Evolutionary conservation across 768 basidiomycete species (phyloP), one percentile per base, ranked within the genome.

Genomic region (Lactarius trivialis): DNA sequence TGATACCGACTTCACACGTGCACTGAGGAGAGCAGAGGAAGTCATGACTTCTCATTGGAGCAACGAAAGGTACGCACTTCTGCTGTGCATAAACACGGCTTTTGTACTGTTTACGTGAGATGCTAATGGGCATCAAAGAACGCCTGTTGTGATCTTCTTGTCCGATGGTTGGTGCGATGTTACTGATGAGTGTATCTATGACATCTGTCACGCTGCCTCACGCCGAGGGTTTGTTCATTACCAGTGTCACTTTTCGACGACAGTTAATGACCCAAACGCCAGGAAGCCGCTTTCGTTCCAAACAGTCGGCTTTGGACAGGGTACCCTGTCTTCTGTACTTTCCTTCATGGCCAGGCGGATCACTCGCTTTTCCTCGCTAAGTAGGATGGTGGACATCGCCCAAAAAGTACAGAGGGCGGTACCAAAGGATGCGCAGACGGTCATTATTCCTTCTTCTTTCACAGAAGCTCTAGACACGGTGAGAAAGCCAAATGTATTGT

Each of bases 261-360:
- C 14, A 5, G 45, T 17, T 57, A 37, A 39, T 24, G 2, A 17
- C 14, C 3, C 4, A 12, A n/a, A 30, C 15, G 17, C 5, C 45
- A 85, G 84, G 12, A 80, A 81, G 73, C 71, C 82, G 0, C 71
- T 83, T 1, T 82, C 82, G 0, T 80, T 85, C 67, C 84, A 85
- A 50, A 69, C 83, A 0, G 79, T 85, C 17, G 76, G 81, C 0
- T 85, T 84, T 41, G 83, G 83, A 5, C 71, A 73, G 0, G 66
- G 72, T n/a, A 49, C 68, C n/a, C 3, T 43, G n/a, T n/a, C n/a
- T n/a, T n/a, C 8, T 21, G n/a, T 9, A 19, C 6, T 43, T 3
- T 43, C 43, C 4, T 43, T 9, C 41, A 8, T n/a, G 8, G 7
- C 8, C 43, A 21, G n/a, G n/a, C 3, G 1, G 43, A 43, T 43